Conservation (phyloP, 306 rosid species). For the Vachellia collinsii region DNA sequence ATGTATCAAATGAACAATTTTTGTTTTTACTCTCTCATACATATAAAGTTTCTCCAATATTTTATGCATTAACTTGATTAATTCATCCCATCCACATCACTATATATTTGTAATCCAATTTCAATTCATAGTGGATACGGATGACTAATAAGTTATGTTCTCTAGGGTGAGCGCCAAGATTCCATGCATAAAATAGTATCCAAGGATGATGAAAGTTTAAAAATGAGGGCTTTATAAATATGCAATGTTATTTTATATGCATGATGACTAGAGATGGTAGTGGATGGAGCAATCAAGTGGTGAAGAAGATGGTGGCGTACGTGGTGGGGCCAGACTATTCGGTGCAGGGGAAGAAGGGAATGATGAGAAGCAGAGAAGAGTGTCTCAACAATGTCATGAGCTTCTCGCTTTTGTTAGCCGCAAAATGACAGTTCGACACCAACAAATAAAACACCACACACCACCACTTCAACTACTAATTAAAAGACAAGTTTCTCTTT, state of each 20-base stretch:
- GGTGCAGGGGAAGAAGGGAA: slow-evolving; percentile 32
- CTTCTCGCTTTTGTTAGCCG: slow-evolving; percentile 53
- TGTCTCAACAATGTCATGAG: slow-evolving; percentile 56
- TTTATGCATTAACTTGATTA: too few relatives aligned
- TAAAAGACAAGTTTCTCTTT: slow-evolving; percentile 20
- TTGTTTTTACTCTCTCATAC: too few relatives aligned
- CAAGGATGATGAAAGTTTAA: background rate
- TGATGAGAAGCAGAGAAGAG: slow-evolving; percentile 43
- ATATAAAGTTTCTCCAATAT: too few relatives aligned
- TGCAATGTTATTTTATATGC: background rate
- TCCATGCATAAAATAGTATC: background rate
- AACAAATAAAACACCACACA: background rate
- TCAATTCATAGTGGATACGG: too few relatives aligned
- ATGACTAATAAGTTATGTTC: too few relatives aligned
- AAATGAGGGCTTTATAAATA: background rate
- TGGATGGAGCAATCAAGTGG: slow-evolving; percentile 39
- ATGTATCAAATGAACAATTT: too few relatives aligned
- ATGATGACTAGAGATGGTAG: slow-evolving; percentile 35
- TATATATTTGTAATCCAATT: too few relatives aligned
- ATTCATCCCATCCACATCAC: too few relatives aligned
- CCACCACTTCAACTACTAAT: background rate
- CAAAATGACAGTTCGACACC: slow-evolving; percentile 50
- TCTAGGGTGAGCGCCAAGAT: too few relatives aligned
- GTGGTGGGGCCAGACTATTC: slow-evolving; percentile 41
- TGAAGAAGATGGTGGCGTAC: slow-evolving; percentile 27